Percentiles rank a stretch among this genome's conserved stretches.
Conservation (phyloP, 116 monocot genomes). For the Trichopus zeylanicus region DNA sequence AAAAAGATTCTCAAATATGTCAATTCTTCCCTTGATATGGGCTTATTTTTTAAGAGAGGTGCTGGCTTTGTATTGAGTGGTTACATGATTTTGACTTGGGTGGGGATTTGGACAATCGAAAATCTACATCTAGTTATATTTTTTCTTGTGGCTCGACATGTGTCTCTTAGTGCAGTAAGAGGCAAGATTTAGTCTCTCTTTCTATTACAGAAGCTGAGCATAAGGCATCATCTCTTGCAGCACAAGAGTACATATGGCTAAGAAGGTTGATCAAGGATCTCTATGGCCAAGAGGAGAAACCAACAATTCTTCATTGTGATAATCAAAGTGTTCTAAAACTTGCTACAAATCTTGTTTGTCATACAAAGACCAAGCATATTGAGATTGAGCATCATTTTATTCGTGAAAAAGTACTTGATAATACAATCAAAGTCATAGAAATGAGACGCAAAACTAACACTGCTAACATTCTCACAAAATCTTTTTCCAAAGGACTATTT, state of each 20-base stretch:
- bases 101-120: not conserved
- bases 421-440: too few species aligned
- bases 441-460: too few species aligned
- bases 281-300: too few species aligned
- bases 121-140: slow-evolving; percentile 2
- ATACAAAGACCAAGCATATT: not conserved
- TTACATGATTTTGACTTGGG: not conserved
- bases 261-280: too few species aligned
- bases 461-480: too few species aligned
- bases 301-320: not conserved
- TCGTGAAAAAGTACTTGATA: not conserved
- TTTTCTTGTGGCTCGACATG: too few species aligned
- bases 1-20: not conserved
- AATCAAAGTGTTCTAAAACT: not conserved
- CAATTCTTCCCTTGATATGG: not conserved
- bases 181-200: too few species aligned
- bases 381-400: slow-evolving; percentile 1
- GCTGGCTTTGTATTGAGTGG: not conserved
- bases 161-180: too few species aligned
- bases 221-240: not conserved
- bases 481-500: too few species aligned
- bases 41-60: not conserved
- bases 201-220: too few species aligned
- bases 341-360: not conserved
- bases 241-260: too few species aligned